phyloP scores from a whole-genome alignment of 148 eudicot genomes.

The Fagopyrum homotropicum region DNA sequence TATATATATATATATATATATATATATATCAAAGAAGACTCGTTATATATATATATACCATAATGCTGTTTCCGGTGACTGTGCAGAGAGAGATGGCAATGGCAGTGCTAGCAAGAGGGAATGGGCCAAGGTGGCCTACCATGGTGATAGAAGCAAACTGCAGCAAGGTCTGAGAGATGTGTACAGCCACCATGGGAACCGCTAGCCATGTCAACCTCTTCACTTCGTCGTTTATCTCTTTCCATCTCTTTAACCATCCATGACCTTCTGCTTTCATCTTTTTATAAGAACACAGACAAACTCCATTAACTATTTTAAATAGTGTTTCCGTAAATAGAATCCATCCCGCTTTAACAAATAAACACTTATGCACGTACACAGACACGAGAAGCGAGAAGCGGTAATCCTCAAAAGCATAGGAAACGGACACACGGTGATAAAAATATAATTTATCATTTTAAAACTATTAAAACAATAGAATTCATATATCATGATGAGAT shows the following conservation, averaged over 20 bases:
- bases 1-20: too few species aligned
- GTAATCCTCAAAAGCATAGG: too few species aligned
- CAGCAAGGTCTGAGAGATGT: constrained; percentile 25
- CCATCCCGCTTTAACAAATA: too few species aligned
- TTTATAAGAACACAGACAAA: too few species aligned
- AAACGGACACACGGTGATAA: too few species aligned
- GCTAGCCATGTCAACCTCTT: constrained; percentile 30
- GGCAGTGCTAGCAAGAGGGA: constrained; percentile 48
- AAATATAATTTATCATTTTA: too few species aligned
- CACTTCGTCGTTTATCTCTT: constrained; percentile 23
- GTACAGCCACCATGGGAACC: constrained; percentile 41
- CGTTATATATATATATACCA: constrained; percentile 16
- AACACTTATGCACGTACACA: too few species aligned
- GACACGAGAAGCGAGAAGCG: too few species aligned
- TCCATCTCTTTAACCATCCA: constrained; percentile 11
- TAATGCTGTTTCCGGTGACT: constrained; percentile 39
- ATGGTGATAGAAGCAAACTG: constrained; percentile 40
- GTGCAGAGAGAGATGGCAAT: constrained; percentile 45
- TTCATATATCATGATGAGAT: too few species aligned
- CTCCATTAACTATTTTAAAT: too few species aligned
- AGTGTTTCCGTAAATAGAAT: too few species aligned
- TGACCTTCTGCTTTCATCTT: not conserved
- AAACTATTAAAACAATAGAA: too few species aligned
- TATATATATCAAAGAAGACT: not conserved
- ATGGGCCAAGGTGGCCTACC: constrained; percentile 57